phyloP scores from a whole-genome alignment of 805 yeast species.

The Starmerella apis region DNA sequence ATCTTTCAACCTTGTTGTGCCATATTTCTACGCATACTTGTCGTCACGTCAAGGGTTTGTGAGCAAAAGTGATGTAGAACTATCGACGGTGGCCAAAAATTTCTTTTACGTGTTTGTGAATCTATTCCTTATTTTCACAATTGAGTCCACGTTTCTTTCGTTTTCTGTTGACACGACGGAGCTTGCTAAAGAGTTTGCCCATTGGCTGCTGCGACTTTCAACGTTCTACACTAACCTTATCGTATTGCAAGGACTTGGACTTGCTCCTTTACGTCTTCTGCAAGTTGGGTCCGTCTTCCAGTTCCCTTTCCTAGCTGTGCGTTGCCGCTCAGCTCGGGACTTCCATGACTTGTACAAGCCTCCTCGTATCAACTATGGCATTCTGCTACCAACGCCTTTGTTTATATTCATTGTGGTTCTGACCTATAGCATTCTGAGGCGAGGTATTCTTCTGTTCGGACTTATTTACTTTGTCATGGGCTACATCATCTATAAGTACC shows the following conservation, averaged over 20 bases:
- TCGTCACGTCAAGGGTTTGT: constrained; percentile 79
- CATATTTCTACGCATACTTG: constrained; percentile 75
- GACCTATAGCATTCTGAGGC: constrained; percentile 79
- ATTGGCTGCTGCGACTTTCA: constrained; percentile 66
- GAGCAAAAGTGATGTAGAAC: constrained; percentile 85
- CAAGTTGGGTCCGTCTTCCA: constrained; percentile 67
- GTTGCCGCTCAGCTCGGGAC: constrained; percentile 75
- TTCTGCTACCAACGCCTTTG: constrained; percentile 84
- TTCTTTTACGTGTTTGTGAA: constrained; percentile 91
- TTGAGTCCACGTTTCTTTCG: constrained; percentile 77
- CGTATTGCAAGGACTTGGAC: constrained; percentile 69
- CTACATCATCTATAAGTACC: constrained; percentile 82
- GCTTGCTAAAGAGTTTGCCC: constrained; percentile 77
- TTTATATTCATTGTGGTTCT: constrained; percentile 74
- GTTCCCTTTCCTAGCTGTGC: constrained; percentile 55
- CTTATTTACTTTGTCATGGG: constrained; percentile 74
- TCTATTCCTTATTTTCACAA: constrained; percentile 83
- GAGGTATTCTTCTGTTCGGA: constrained; percentile 78
- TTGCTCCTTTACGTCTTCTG: constrained; percentile 79
- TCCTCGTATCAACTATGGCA: constrained; percentile 83
- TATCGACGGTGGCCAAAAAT: constrained; percentile 81
- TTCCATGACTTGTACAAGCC: constrained; percentile 67
- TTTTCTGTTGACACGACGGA: constrained; percentile 55
- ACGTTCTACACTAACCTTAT: constrained; percentile 84
- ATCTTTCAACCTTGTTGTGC: constrained; percentile 67